Conservation (phyloP, 495 filamentous ascomycete genomes). For the Aspergillus mulundensis region DNA sequence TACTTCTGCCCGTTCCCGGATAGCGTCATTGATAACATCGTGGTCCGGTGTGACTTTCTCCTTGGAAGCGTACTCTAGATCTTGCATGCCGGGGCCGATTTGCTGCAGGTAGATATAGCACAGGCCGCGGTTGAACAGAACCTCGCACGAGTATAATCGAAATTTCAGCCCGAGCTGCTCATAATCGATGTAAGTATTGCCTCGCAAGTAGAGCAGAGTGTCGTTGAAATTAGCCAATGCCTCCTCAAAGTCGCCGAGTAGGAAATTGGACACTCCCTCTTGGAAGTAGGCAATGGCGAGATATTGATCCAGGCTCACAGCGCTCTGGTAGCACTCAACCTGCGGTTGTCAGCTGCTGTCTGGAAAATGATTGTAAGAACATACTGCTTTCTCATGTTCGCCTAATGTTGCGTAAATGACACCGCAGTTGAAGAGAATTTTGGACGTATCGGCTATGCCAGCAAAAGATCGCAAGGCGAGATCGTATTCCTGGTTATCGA, state of each 20-base stretch:
- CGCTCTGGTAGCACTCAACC: slow-evolving; percentile 93
- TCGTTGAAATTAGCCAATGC: slow-evolving; percentile 99
- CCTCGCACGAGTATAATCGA: slow-evolving; percentile 95
- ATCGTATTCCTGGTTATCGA: slow-evolving; percentile 96
- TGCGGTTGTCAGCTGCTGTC: slow-evolving; percentile 29
- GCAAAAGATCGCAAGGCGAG: slow-evolving; percentile 77
- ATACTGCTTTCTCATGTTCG: slow-evolving; percentile 90
- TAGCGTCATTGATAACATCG: slow-evolving; percentile 96
- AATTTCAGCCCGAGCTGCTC: slow-evolving; percentile 94
- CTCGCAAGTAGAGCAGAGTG: slow-evolving; percentile 87
- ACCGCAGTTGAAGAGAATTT: slow-evolving; percentile 98
- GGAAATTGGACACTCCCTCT: slow-evolving; percentile 96
- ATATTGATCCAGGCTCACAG: slow-evolving; percentile 85
- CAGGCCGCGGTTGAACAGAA: slow-evolving; percentile 94
- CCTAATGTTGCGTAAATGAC: slow-evolving; percentile 98
- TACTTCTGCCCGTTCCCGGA: slow-evolving; percentile 88
- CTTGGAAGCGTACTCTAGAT: slow-evolving; percentile 87
- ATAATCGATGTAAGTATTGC: slow-evolving; percentile 97
- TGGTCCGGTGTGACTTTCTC: slow-evolving; percentile 95
- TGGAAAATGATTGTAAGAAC: slow-evolving; percentile 22
- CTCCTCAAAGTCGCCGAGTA: slow-evolving; percentile 95
- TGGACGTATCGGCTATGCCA: slow-evolving; percentile 88
- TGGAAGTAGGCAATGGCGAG: slow-evolving; percentile 98
- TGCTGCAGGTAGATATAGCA: slow-evolving; percentile 97
- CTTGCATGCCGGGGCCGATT: slow-evolving; percentile 82